Evolutionary conservation across 1,139 yeast genomes (phyloP).

Genomic region (Hanseniaspora gamundiae): DNA sequence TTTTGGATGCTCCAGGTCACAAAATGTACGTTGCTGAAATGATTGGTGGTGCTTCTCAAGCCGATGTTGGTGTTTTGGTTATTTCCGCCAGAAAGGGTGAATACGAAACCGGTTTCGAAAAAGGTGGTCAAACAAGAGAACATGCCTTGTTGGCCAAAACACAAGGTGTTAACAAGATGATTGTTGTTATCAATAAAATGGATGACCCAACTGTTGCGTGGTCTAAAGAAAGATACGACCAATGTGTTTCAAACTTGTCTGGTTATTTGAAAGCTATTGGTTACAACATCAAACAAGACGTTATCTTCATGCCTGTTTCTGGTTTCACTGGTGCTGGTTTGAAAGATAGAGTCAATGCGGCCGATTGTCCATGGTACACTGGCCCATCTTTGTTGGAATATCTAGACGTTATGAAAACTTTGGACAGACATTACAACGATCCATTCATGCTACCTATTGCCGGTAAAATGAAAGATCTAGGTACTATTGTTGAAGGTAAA

Average conservation of each 20-base stretch:
- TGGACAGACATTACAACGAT: constrained; percentile 78
- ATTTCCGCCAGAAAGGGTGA: constrained; percentile 91
- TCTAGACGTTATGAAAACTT: constrained; percentile 70
- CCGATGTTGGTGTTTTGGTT: constrained; percentile 84
- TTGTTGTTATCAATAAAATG: constrained; percentile 95
- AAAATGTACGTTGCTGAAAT: constrained; percentile 96
- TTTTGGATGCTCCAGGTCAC: constrained; percentile 98
- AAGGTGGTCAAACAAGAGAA: constrained; percentile 91
- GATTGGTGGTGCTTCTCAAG: constrained; percentile 99
- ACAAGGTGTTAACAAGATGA: constrained; percentile 80
- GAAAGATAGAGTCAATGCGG: constrained; percentile 65
- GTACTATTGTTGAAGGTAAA: constrained; percentile 96
- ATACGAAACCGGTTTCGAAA: constrained; percentile 91
- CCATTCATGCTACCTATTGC: constrained; percentile 96
- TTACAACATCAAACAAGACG: constrained; percentile 68
- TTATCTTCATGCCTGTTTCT: constrained; percentile 89
- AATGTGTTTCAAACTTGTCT: constrained; percentile 76
- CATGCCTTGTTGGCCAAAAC: constrained; percentile 86
- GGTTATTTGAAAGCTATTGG: constrained; percentile 82
- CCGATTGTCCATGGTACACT: constrained; percentile 80
- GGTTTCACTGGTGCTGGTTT: constrained; percentile 97
- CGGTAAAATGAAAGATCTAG: constrained; percentile 91
- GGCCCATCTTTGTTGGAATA: constrained; percentile 90
- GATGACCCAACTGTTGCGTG: constrained; percentile 94
- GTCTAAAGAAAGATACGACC: constrained; percentile 94